Base-by-base conservation (phyloP, 306 rosid species). In the Pyrus betulifolia region DNA sequence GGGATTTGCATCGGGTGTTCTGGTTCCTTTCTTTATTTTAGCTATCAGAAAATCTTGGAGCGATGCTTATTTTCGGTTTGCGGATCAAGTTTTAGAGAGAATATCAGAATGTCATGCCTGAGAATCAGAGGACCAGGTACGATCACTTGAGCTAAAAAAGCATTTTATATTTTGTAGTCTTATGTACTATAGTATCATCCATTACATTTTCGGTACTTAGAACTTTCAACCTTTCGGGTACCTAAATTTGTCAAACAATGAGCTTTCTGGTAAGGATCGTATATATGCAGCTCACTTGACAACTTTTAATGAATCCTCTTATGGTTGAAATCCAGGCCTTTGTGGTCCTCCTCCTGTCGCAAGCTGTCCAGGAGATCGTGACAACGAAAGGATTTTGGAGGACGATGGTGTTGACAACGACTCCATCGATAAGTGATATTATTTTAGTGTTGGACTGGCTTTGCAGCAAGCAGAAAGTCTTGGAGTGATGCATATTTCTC, bases 401-500 rank as follows among this genome's bases (percentile, higher is more conserved):
- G 28, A 55, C 52, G 14, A 4, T 8, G 62, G 55, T 31, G 38
- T 7, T 45, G 82, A 70, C 14, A 72, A 72, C 54, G 60, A 23
- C 27, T n/a, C 82, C 15, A 33, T 79, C 69, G 84, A 84, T 54
- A 68, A 70, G 6, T 80, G 84, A 84, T 86, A 86, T 78, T 84
- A 82, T 80, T 44, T 82, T 70, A 80, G 87, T 63, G 76, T 80
- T 78, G 92, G 88, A 55, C 64, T 86, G 82, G 92, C 38, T 80
- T 82, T 78, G 84, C 85, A 59, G 75, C 76, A 18, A 84, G 84
- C 4, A 85, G 72, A 74, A 75, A 42, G 51, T 73, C 89, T 8
- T 82, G 88, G 87, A 35, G 85, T 52, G 78, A 63, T 60, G 81
- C 80, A 10, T 86, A 70, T 42, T 88, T 84, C 60, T 30, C 15